Evolutionary conservation across 148 eudicot species (phyloP).

Genomic region (Camellia japonica): DNA sequence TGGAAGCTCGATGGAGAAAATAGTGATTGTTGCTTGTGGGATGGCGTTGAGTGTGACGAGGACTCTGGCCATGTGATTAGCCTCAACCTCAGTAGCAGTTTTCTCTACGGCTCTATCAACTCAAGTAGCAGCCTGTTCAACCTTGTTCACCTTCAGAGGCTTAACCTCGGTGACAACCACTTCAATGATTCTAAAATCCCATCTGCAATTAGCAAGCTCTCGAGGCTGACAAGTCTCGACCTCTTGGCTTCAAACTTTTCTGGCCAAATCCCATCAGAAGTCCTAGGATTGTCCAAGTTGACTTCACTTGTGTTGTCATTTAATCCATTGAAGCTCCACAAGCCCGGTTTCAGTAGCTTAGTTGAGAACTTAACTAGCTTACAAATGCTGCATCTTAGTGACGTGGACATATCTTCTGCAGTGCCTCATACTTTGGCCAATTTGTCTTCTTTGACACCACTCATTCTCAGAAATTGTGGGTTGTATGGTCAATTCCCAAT

Average conservation of each 20-base stretch:
- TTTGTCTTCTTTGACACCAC: slow-evolving; percentile 16
- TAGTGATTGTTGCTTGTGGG: slow-evolving; percentile 29
- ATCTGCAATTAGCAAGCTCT: slow-evolving; percentile 19
- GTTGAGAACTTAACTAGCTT: slow-evolving; percentile 26
- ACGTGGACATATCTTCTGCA: slow-evolving; percentile 22
- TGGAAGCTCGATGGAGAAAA: slow-evolving; percentile 9
- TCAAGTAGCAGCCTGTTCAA: slow-evolving; percentile 28
- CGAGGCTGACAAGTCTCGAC: slow-evolving; percentile 23
- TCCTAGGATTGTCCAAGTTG: slow-evolving; percentile 27
- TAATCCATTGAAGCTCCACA: not conserved
- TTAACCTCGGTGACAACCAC: slow-evolving; percentile 32
- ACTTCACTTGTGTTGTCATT: slow-evolving; percentile 22
- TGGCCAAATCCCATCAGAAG: slow-evolving; percentile 35
- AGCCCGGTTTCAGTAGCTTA: not conserved
- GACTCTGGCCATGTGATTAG: slow-evolving; percentile 28
- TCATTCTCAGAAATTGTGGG: slow-evolving; percentile 14
- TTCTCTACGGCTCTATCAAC: slow-evolving; percentile 27
- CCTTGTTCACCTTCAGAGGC: slow-evolving; percentile 26
- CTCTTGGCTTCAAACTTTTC: slow-evolving; percentile 30
- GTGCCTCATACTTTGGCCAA: slow-evolving; percentile 24
- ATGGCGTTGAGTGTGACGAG: slow-evolving; percentile 29
- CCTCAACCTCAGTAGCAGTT: slow-evolving; percentile 41
- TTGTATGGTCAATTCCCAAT: slow-evolving; percentile 27
- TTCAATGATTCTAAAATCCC: slow-evolving; percentile 37
- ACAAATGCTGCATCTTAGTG: slow-evolving; percentile 10